phyloP scores from a whole-genome alignment of 163 green algal species.

The Scenedesmus sp. region DNA sequence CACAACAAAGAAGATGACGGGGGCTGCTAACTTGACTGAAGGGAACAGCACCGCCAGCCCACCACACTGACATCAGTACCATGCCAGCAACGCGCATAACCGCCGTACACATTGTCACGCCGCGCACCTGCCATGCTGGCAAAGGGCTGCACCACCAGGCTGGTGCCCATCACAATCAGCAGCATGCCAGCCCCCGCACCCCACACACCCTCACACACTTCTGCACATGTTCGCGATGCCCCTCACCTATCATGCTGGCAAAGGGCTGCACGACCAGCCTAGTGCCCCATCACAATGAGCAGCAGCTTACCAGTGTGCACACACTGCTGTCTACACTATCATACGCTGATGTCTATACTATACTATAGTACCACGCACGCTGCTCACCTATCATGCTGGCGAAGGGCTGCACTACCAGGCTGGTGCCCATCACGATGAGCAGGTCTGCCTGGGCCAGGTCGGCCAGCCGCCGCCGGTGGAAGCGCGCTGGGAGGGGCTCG shows the following conservation, averaged over 20 bases:
- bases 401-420: constrained; percentile 89
- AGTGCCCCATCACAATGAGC: background rate
- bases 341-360: background rate
- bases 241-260: background rate
- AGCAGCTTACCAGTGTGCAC: background rate
- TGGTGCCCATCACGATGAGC: constrained; percentile 91
- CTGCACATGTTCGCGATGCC: background rate
- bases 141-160: constrained; percentile 81
- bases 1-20: too few species aligned
- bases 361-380: constrained; percentile 57
- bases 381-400: constrained; percentile 74
- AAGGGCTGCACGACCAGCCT: background rate
- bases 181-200: background rate
- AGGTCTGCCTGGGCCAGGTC: constrained; percentile 78
- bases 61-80: too few species aligned
- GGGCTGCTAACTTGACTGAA: too few species aligned
- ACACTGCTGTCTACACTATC: background rate
- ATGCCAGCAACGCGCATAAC: too few species aligned
- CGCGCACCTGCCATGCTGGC: background rate
- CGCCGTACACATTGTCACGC: background rate
- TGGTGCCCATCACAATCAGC: constrained; percentile 57
- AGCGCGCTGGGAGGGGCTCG: constrained; percentile 78
- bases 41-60: too few species aligned
- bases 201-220: background rate
- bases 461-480: constrained; percentile 52